Evolutionary conservation across 2,329 filamentous ascomycete species (phyloP).

Genomic region (Aspergillus versicolor): DNA sequence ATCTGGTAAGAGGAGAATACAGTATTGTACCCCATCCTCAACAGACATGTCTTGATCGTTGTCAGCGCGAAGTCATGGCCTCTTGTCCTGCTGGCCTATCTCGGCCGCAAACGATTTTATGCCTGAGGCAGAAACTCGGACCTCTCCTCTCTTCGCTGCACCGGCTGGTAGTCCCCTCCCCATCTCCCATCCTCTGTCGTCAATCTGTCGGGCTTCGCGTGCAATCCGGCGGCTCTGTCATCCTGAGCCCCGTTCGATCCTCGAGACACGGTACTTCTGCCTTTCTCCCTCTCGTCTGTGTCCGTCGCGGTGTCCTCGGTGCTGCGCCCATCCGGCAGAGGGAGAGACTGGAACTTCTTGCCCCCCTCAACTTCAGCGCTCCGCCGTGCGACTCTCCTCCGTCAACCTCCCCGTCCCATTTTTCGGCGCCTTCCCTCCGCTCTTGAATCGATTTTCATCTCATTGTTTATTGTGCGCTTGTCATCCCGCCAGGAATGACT

Average conservation of each 20-base stretch:
- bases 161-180: slow-evolving; percentile 10
- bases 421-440: slow-evolving; percentile 18
- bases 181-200: slow-evolving; percentile 14
- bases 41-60: background rate
- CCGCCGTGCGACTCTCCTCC: slow-evolving; percentile 24
- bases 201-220: slow-evolving; percentile 7
- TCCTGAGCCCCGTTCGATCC: background rate
- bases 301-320: slow-evolving; percentile 19
- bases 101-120: slow-evolving; percentile 21
- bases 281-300: slow-evolving; percentile 11
- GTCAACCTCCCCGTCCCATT: slow-evolving; percentile 26
- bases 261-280: background rate
- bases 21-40: background rate
- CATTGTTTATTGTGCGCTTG: slow-evolving; percentile 26
- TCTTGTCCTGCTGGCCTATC: background rate
- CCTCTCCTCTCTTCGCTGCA: slow-evolving; percentile 3
- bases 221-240: slow-evolving; percentile 8
- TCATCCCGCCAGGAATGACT: slow-evolving; percentile 41
- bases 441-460: slow-evolving; percentile 20
- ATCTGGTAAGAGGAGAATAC: background rate
- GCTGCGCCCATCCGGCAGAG: slow-evolving; percentile 20
- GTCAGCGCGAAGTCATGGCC: background rate
- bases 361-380: slow-evolving; percentile 24
- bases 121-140: slow-evolving; percentile 15
- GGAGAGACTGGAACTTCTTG: slow-evolving; percentile 19